A percentile compares a stretch with the other conserved stretches of the same genome.
Evolutionary conservation across 2,329 filamentous ascomycete species (phyloP).

Genomic region (Aureobasidium musti): DNA sequence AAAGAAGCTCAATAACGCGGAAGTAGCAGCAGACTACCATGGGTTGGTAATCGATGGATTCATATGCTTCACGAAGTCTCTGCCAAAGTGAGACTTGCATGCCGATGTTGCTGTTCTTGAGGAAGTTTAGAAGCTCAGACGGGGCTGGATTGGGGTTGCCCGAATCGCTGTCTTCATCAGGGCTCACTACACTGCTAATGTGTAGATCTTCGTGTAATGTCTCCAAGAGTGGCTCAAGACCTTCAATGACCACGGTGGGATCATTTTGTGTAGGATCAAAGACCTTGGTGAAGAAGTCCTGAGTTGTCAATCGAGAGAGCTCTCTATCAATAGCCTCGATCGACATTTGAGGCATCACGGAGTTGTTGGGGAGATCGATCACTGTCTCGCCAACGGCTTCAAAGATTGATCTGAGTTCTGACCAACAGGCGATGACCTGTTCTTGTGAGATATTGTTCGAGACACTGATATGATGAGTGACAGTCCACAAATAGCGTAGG

Average conservation of each 20-base stretch:
- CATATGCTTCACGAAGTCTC: constrained; percentile 85
- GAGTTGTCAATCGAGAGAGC: constrained; percentile 87
- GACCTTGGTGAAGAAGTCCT: constrained; percentile 91
- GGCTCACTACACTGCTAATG: neutral
- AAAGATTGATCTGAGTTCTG: constrained; percentile 62
- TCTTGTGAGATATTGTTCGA: constrained; percentile 58
- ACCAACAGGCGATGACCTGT: constrained; percentile 62
- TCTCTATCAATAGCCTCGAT: constrained; percentile 82
- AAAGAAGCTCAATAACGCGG: constrained; percentile 79
- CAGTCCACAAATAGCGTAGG: constrained; percentile 67
- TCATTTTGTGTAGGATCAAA: constrained; percentile 82
- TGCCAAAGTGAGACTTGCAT: constrained; percentile 87
- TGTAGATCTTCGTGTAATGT: constrained; percentile 49
- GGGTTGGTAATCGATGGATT: constrained; percentile 77
- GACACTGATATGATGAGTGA: constrained; percentile 62
- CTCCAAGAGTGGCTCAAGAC: constrained; percentile 87
- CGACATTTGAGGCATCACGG: constrained; percentile 84
- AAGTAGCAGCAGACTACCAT: constrained; percentile 88
- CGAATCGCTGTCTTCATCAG: neutral
- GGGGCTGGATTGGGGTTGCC: constrained; percentile 41
- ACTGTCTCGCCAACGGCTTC: constrained; percentile 51
- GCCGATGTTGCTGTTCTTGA: constrained; percentile 77
- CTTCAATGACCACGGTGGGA: constrained; percentile 83
- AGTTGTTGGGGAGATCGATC: constrained; percentile 76
- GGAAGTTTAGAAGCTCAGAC: constrained; percentile 80